A percentile compares a stretch with the other conserved stretches of the same genome.
Evolutionary conservation across 1,284 basidiomycete species (phyloP).

Genomic region (Malassezia pachydermatis): DNA sequence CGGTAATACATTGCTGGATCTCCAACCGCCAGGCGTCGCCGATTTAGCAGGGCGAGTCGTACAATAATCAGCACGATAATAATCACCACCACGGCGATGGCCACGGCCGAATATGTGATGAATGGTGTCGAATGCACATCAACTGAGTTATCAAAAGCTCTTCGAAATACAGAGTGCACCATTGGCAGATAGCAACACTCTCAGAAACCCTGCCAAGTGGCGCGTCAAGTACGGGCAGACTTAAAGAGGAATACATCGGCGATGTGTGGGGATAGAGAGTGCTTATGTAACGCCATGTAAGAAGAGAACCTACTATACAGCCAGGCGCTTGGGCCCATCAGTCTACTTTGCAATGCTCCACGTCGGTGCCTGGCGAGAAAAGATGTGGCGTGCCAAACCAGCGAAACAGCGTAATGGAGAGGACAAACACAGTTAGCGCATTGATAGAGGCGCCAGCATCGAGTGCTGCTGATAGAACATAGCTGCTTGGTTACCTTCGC

Average conservation of each 20-base stretch:
- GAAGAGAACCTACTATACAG: background rate
- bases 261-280: background rate
- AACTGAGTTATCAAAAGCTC: background rate
- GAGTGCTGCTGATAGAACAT: slow-evolving; percentile 49
- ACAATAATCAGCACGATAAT: background rate
- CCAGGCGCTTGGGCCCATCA: background rate
- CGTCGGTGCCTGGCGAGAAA: slow-evolving; percentile 11
- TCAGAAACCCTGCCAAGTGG: too few relatives aligned
- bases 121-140: background rate
- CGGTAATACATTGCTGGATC: background rate
- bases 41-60: slow-evolving; percentile 6
- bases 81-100: slow-evolving; percentile 6
- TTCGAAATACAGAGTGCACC: too few relatives aligned
- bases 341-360: slow-evolving; percentile 22
- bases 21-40: background rate
- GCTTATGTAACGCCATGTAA: background rate
- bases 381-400: slow-evolving; percentile 23
- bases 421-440: slow-evolving; percentile 51
- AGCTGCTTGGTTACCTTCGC: background rate
- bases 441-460: slow-evolving; percentile 50
- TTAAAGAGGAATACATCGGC: too few relatives aligned
- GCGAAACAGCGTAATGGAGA: slow-evolving; percentile 39
- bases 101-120: slow-evolving; percentile 7
- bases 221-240: too few relatives aligned
- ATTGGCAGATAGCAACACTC: too few relatives aligned